Percentiles rank a stretch among this genome's conserved stretches.
phyloP scores from a whole-genome alignment of 495 filamentous ascomycete genomes.

The Tetracladium setigerum region DNA sequence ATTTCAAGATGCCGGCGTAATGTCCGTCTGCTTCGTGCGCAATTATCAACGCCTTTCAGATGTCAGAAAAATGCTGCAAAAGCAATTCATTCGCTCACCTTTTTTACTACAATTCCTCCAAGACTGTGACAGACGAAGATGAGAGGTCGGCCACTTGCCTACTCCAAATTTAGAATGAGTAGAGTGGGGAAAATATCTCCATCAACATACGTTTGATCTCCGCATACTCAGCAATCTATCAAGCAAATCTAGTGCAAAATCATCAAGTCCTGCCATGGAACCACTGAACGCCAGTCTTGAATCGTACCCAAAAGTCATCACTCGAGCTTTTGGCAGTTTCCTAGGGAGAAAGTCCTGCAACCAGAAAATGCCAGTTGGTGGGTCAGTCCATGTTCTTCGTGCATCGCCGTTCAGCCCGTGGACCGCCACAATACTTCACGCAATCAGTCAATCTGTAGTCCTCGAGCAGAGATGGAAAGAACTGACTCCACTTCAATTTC shows the following conservation, averaged over 20 bases:
- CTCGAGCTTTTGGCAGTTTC: slow-evolving; percentile 30
- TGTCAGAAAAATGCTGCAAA: neutral
- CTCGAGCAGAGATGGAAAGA: no score
- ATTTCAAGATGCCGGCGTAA: slow-evolving; percentile 19
- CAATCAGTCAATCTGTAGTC: no score
- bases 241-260: no score
- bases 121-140: slow-evolving; percentile 33
- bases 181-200: no score
- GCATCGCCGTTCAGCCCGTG: slow-evolving; percentile 29
- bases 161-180: neutral
- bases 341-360: slow-evolving; percentile 26
- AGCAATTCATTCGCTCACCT: slow-evolving; percentile 18
- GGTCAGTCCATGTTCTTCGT: slow-evolving; percentile 10
- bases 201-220: slow-evolving; percentile 4
- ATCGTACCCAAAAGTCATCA: slow-evolving; percentile 38
- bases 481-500: no score
- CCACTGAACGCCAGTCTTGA: slow-evolving; percentile 18
- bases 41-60: no score
- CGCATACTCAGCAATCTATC: slow-evolving; percentile 15
- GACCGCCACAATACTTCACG: slow-evolving; percentile 31
- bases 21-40: slow-evolving; percentile 21
- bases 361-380: slow-evolving; percentile 25
- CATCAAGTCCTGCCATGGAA: neutral
- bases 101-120: slow-evolving; percentile 32
- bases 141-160: slow-evolving; percentile 22